These are phyloP conservation scores for Chlorophyllum brunneum DNA, from an alignment of 768 basidiomycete genomes.

Conservation along the genomic window DNA sequence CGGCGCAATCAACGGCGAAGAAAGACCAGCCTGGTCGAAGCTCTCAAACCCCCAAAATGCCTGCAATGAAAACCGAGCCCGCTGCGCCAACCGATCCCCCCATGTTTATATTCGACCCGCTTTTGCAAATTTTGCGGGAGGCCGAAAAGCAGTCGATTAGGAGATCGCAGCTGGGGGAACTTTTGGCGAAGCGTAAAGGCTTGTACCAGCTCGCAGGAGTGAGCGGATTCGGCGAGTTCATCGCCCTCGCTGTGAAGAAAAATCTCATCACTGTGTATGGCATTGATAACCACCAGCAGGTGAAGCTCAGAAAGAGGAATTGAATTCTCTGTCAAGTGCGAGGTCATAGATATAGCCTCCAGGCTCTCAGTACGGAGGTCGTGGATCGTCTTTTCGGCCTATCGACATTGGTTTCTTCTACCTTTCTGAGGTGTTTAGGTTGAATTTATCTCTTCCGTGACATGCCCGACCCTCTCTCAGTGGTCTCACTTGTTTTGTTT, in stretches of 20 bases:
- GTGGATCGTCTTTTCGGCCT: too few relatives aligned
- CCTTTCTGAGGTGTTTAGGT: too few relatives aligned
- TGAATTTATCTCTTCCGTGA: too few relatives aligned
- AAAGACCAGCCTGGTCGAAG: background rate
- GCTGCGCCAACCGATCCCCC: background rate
- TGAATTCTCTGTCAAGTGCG: too few relatives aligned
- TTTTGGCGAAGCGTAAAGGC: background rate
- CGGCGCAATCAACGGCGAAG: background rate
- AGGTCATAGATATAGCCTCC: too few relatives aligned
- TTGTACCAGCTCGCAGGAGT: conserved; percentile 11
- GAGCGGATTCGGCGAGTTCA: conserved; percentile 8
- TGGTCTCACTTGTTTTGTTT: too few relatives aligned
- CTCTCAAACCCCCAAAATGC: background rate
- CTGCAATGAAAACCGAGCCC: background rate
- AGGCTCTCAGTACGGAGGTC: too few relatives aligned
- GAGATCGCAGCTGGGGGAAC: conserved; percentile 4
- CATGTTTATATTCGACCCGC: background rate
- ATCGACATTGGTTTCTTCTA: too few relatives aligned
- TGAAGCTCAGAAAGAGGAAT: background rate
- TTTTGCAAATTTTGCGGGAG: background rate
- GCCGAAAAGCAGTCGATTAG: background rate
- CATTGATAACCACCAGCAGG: background rate
- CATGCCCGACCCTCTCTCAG: too few relatives aligned
- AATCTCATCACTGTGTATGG: background rate
- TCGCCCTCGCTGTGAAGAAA: conserved; percentile 8